Conservation (phyloP, 441 rosid species). For the Codiaeum variegatum region DNA sequence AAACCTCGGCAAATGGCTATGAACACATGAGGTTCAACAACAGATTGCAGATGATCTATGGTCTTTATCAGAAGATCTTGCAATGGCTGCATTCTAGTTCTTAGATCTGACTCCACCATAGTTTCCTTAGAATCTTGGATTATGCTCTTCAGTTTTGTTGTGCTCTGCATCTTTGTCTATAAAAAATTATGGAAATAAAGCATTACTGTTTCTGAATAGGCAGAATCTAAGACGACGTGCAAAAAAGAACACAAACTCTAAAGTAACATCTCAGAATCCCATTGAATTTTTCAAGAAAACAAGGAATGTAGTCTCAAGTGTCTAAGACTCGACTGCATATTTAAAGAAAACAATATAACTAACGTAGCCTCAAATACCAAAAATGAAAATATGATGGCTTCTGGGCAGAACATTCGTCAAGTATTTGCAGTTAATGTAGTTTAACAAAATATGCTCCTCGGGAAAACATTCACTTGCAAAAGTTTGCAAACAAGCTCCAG, state of each 20-base stretch:
- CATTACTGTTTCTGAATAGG: too few relatives aligned
- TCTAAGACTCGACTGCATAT: background rate
- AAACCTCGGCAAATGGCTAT: constrained; percentile 77
- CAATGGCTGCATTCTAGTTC: constrained; percentile 71
- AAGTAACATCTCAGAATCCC: background rate
- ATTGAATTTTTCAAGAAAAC: background rate
- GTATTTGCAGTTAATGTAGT: too few relatives aligned
- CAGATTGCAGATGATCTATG: constrained; percentile 68
- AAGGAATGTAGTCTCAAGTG: background rate
- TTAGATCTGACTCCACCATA: constrained; percentile 74
- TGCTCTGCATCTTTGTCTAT: constrained; percentile 70
- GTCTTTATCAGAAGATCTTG: constrained; percentile 70
- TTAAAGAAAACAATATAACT: background rate
- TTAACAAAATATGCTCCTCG: background rate
- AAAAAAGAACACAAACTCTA: background rate
- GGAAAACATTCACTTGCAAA: background rate
- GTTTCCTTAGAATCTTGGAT: constrained; percentile 85
- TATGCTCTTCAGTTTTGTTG: constrained; percentile 85
- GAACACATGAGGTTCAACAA: constrained; percentile 75
- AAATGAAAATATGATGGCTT: background rate
- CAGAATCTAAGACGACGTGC: background rate
- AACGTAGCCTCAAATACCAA: background rate
- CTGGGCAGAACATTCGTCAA: background rate
- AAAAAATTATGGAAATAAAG: background rate
- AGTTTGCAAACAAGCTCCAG: background rate